These are phyloP conservation scores for Aspergillus japonicus DNA, from an alignment of 2,329 filamentous ascomycete genomes.

Conservation along the genomic window DNA sequence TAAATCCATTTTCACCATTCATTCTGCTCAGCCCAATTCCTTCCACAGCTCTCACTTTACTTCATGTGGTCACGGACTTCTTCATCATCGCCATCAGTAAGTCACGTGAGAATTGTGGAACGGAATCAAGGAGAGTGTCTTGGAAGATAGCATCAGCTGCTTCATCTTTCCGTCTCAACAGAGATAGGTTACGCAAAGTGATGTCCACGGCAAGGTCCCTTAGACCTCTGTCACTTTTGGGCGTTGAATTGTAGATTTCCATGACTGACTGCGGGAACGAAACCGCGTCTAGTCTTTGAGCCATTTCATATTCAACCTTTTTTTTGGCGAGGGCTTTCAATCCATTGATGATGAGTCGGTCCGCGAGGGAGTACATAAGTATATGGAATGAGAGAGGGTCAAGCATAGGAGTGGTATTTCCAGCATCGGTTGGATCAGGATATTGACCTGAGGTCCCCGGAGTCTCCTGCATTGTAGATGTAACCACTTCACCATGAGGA, in stretches of 20 bases:
- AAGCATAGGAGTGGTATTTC: neutral
- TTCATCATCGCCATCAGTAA: conserved; percentile 3
- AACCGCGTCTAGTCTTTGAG: neutral
- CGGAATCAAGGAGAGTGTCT: conserved; percentile 1
- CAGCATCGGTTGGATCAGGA: too few species aligned
- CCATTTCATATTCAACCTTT: too few species aligned
- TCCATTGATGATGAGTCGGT: too few species aligned
- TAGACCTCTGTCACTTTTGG: neutral
- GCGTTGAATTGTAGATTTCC: conserved; percentile 8
- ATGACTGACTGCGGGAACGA: conserved; percentile 7
- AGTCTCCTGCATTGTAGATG: neutral
- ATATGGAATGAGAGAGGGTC: conserved; percentile 2
- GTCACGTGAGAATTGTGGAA: conserved; percentile 2
- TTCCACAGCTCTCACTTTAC: neutral
- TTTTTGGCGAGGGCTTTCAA: too few species aligned
- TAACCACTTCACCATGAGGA: conserved; percentile 4
- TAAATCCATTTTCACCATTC: too few species aligned
- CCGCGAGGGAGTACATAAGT: neutral
- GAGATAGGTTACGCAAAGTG: neutral
- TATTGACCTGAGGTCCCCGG: too few species aligned
- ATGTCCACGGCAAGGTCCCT: conserved; percentile 1
- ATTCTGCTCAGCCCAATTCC: too few species aligned
- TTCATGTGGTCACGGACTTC: neutral
- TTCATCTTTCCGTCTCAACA: conserved; percentile 1
- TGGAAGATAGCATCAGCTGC: neutral